Evolutionary conservation across 345 rosid genomes (phyloP).

Genomic region (Acer negundo): DNA sequence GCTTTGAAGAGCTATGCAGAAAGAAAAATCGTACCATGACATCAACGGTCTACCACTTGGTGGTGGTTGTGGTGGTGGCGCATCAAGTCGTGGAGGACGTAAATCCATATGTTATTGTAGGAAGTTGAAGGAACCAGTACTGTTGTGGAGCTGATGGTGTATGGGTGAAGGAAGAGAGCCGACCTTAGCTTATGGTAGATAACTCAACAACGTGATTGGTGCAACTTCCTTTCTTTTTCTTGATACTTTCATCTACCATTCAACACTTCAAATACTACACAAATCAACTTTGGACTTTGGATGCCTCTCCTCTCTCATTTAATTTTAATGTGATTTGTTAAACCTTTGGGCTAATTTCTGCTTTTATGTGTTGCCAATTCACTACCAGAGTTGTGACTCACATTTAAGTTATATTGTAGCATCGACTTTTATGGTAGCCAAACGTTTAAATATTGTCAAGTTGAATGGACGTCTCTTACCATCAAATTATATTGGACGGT

Average conservation of each 20-base stretch:
- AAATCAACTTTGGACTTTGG: background rate
- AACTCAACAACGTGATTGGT: background rate
- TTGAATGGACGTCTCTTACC: too few species aligned
- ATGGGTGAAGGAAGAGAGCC: background rate
- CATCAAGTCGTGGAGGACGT: background rate
- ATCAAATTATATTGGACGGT: too few species aligned
- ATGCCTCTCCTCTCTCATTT: too few species aligned
- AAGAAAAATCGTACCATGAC: constrained; percentile 10
- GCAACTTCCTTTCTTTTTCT: constrained; percentile 4
- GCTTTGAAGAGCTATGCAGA: background rate
- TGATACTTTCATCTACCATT: constrained; percentile 2
- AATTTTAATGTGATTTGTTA: too few species aligned
- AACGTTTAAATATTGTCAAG: too few species aligned
- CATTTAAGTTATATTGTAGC: background rate
- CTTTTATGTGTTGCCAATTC: background rate
- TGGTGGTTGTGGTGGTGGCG: background rate
- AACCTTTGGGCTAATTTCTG: background rate
- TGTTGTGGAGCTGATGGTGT: background rate
- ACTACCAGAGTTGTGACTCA: background rate
- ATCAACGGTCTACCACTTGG: background rate
- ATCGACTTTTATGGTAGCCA: background rate
- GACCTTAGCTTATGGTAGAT: background rate
- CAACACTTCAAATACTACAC: background rate
- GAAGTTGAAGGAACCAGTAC: background rate
- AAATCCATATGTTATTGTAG: background rate